A percentile compares a stretch with the other conserved stretches of the same genome.
These are phyloP conservation scores for Rubus idaeus DNA, from an alignment of 306 rosid genomes.

Conservation along the genomic window DNA sequence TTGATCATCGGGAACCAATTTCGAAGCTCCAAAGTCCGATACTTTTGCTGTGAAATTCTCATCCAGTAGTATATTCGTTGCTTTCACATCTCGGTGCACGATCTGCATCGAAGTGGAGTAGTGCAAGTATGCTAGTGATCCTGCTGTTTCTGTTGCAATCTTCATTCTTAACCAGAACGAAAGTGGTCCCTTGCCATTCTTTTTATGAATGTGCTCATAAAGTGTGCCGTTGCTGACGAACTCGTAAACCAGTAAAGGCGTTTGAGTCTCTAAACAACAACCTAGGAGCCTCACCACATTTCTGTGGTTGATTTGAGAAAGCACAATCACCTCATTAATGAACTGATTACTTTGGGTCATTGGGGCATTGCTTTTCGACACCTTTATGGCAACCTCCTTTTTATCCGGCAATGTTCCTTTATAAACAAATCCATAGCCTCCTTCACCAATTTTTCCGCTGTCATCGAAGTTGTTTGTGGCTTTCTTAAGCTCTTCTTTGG, in stretches of 20 bases:
- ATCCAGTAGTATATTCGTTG: conserved; percentile 19
- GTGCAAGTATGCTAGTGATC: conserved; percentile 22
- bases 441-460: conserved; percentile 17
- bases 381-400: conserved; percentile 21
- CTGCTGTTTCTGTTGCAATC: conserved; percentile 25
- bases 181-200: not conserved
- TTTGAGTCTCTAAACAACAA: conserved; percentile 26
- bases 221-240: conserved; percentile 21
- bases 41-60: conserved; percentile 18
- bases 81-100: conserved; percentile 20
- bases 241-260: conserved; percentile 21
- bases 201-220: conserved; percentile 11
- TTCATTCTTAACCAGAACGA: conserved; percentile 17
- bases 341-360: conserved; percentile 5
- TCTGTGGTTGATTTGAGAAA: conserved; percentile 22
- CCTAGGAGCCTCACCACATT: conserved; percentile 23
- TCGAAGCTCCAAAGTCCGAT: conserved; percentile 19
- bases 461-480: conserved; percentile 19
- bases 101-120: not conserved
- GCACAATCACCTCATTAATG: conserved; percentile 26
- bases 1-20: conserved; percentile 5
- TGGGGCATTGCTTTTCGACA: conserved; percentile 4
- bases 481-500: conserved; percentile 7
- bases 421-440: conserved; percentile 26
- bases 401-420: conserved; percentile 13